A percentile compares a stretch with the other conserved stretches of the same genome.
phyloP scores from a whole-genome alignment of 2,329 filamentous ascomycete genomes.

The Talaromyces sp. region DNA sequence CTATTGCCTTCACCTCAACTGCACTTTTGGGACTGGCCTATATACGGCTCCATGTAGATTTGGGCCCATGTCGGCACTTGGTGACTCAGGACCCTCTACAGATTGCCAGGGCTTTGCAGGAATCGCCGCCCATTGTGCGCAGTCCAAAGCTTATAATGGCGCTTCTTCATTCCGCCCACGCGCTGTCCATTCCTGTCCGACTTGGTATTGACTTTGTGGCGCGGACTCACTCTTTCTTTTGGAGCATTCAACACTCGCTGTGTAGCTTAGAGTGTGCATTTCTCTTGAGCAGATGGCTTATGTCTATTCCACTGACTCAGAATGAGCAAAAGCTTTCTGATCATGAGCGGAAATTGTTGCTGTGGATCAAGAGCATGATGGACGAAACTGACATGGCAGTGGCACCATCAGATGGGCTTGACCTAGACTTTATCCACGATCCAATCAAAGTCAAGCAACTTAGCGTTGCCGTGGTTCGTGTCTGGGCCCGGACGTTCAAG shows the following conservation, averaged over 20 bases:
- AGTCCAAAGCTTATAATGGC: slow-evolving; percentile 47
- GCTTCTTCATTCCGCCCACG: slow-evolving; percentile 51
- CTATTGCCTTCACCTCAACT: slow-evolving; percentile 51
- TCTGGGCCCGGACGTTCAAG: slow-evolving; percentile 44
- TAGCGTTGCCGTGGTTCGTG: slow-evolving; percentile 46
- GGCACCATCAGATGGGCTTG: slow-evolving; percentile 32
- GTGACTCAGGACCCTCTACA: slow-evolving; percentile 44
- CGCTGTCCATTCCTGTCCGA: slow-evolving; percentile 51
- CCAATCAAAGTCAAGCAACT: slow-evolving; percentile 40
- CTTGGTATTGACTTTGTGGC: slow-evolving; percentile 52
- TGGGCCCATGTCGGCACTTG: slow-evolving; percentile 44
- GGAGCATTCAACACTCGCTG: slow-evolving; percentile 53
- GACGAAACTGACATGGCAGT: slow-evolving; percentile 47
- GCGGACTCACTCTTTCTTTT: slow-evolving; percentile 50
- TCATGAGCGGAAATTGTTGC: slow-evolving; percentile 43
- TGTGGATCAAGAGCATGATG: slow-evolving; percentile 48
- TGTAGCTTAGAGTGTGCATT: slow-evolving; percentile 53
- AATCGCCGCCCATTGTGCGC: slow-evolving; percentile 40
- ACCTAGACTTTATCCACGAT: slow-evolving; percentile 40
- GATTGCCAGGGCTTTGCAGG: slow-evolving; percentile 43
- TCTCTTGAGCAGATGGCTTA: slow-evolving; percentile 43
- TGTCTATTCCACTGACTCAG: slow-evolving; percentile 40
- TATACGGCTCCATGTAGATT: slow-evolving; percentile 44
- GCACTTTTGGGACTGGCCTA: slow-evolving; percentile 45
- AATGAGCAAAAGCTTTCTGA: slow-evolving; percentile 41